These are phyloP conservation scores for Xanthoparmelia taractica DNA, from an alignment of 495 filamentous ascomycete genomes.

Conservation along the genomic window DNA sequence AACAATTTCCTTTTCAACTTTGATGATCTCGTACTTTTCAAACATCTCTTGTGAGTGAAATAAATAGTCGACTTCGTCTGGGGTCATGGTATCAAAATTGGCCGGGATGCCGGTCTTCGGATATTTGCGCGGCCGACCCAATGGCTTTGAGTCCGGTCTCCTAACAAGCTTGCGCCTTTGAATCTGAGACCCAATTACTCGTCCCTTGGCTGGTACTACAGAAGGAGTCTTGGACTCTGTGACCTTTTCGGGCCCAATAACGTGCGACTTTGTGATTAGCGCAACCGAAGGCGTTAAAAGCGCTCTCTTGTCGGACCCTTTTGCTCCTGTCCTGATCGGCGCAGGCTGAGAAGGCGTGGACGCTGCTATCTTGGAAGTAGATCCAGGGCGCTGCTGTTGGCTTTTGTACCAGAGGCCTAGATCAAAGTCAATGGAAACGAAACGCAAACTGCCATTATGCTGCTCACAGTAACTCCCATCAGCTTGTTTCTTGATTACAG, in stretches of 20 bases:
- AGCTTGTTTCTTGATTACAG: conserved; percentile 23
- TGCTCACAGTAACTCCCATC: conserved; percentile 34
- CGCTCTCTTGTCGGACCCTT: not conserved
- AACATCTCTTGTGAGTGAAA: conserved; percentile 19
- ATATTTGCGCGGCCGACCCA: conserved; percentile 23
- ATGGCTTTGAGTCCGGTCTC: conserved; percentile 1
- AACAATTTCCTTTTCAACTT: conserved; percentile 20
- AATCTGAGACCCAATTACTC: not conserved
- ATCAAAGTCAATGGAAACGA: not conserved
- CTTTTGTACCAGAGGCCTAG: conserved; percentile 3
- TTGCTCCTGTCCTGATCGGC: not conserved
- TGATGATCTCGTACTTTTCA: conserved; percentile 18
- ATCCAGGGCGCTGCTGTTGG: not conserved
- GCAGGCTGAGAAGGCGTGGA: not conserved
- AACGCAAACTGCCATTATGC: not conserved
- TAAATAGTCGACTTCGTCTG: conserved; percentile 11
- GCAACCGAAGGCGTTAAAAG: not conserved
- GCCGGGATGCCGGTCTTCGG: conserved; percentile 16
- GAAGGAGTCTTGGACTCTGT: not conserved
- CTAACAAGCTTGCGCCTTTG: not conserved
- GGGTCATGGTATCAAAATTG: conserved; percentile 13
- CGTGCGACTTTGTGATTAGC: not conserved
- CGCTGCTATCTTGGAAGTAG: not conserved
- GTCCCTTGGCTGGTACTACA: not conserved
- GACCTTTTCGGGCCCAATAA: not conserved